A percentile compares a stretch with the other conserved stretches of the same genome.
These are phyloP conservation scores for Colletotrichum paranaense DNA, from an alignment of 2,329 filamentous ascomycete genomes.

Conservation along the genomic window DNA sequence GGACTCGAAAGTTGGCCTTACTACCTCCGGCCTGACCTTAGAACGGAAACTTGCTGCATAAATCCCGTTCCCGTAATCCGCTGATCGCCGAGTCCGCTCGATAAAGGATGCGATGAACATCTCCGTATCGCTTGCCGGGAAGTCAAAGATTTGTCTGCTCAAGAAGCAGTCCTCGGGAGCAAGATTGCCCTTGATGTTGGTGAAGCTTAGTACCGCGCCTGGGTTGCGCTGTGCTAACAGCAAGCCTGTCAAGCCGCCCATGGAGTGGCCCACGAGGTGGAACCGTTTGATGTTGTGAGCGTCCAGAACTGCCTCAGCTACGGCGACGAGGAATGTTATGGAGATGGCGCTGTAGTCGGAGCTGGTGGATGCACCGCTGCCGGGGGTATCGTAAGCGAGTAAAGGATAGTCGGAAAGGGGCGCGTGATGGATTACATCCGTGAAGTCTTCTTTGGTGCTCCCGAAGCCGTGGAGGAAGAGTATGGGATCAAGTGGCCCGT, in stretches of 20 bases:
- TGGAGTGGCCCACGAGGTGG: constrained; percentile 43
- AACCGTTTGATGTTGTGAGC: constrained; percentile 31
- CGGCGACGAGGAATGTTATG: constrained; percentile 38
- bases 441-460: constrained; percentile 42
- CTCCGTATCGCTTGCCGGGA: not conserved
- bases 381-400: constrained; percentile 41
- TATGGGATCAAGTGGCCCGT: constrained; percentile 16
- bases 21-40: constrained; percentile 35
- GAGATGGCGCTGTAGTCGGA: constrained; percentile 31
- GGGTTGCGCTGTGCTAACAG: constrained; percentile 35
- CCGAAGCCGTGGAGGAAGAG: constrained; percentile 42
- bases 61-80: constrained; percentile 29
- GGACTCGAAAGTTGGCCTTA: constrained; percentile 39
- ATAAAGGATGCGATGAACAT: constrained; percentile 14
- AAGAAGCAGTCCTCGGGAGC: constrained; percentile 42
- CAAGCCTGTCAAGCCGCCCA: constrained; percentile 41
- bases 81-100: constrained; percentile 30
- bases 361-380: constrained; percentile 38
- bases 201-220: constrained; percentile 36
- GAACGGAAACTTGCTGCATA: constrained; percentile 35
- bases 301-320: constrained; percentile 35
- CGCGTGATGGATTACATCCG: constrained; percentile 37
- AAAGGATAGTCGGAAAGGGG: constrained; percentile 35
- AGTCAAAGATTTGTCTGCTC: constrained; percentile 38
- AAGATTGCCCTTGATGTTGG: constrained; percentile 43